Conservation (phyloP, 805 yeast genomes). For the Candida orba region DNA sequence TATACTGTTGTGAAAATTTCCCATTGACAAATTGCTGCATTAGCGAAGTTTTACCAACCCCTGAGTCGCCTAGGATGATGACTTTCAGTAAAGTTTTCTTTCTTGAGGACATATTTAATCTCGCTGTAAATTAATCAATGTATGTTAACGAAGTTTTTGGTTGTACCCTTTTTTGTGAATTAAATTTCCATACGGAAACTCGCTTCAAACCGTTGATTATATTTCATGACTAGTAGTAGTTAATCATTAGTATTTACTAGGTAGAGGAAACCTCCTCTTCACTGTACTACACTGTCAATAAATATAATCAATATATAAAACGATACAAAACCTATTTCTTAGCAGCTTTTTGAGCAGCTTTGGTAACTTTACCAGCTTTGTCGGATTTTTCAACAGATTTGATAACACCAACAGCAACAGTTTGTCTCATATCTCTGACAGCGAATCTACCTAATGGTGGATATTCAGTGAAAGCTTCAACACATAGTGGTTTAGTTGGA, state of each 20-base stretch:
- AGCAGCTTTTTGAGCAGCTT: conserved; percentile 59
- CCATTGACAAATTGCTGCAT: conserved; percentile 97
- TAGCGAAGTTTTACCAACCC: conserved; percentile 94
- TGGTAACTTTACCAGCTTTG: conserved; percentile 90
- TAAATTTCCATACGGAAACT: no score
- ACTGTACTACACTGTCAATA: not conserved
- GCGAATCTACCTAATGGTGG: conserved; percentile 99
- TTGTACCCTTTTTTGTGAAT: not conserved
- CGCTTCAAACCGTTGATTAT: no score
- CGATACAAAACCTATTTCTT: conserved; percentile 18
- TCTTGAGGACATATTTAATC: conserved; percentile 30
- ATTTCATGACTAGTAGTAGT: no score
- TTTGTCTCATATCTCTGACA: conserved; percentile 99
- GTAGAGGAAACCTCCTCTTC: no score
- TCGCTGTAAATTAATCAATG: not conserved
- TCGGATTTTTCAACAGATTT: conserved; percentile 86
- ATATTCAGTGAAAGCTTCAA: conserved; percentile 91
- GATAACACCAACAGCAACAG: conserved; percentile 99
- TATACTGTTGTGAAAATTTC: conserved; percentile 91
- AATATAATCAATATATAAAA: not conserved
- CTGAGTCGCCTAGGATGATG: conserved; percentile 92
- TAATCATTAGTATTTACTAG: no score
- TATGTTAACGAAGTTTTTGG: not conserved
- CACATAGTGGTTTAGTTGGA: conserved; percentile 91
- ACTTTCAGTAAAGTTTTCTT: conserved; percentile 77